Evolutionary conservation across 2,329 filamentous ascomycete genomes (phyloP), one percentile per base, ranked within the genome.

Genomic region (Neopestalotiopsis clavispora): DNA sequence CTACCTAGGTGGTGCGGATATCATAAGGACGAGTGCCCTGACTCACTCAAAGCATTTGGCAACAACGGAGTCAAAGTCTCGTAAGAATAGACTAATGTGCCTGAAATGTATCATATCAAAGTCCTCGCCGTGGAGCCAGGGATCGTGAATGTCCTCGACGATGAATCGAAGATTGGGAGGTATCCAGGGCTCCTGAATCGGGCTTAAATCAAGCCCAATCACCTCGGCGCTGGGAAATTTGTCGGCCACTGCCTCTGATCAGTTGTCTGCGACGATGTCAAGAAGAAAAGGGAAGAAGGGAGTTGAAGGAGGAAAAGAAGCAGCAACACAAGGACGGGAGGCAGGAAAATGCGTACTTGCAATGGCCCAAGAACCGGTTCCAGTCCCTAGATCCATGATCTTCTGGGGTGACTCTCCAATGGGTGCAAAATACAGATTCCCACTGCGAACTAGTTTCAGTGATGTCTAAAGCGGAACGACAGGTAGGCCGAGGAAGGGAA

Each of bases 51-150:
- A 49, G 28, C 34, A 56, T 28, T 57, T 66, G 17, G n/a, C 30
- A 17, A 66, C 34, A 34, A 66, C 63, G 6, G 63, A 66, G 10
- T 66, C 63, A 42, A 66, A 57, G 14, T 66, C 78, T 60, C 52
- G 32, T 9, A 67, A 13, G 28, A 67, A 67, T 4, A 49, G 52
- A 23, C 65, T 59, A 76, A 88, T 80, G 42, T 84, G 78, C 30
- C 86, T 80, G 42, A 80, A 76, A 73, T 87, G 85, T 65, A 88
- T 82, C 69, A 83, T 82, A 75, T 87, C 85, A 74, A 86, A 87
- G 70, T 84, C 76, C 2, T 79, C 75, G 71, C 83, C 84, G 3
- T 73, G 68, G 17, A 67, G 65, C 86, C 86, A 89, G 10, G 83
- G 78, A 67, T 85, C 80, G 72, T 87, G 83, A 9, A 84, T 80